Conservation (phyloP, 331 rosid genomes). For the Malus hybrid region DNA sequence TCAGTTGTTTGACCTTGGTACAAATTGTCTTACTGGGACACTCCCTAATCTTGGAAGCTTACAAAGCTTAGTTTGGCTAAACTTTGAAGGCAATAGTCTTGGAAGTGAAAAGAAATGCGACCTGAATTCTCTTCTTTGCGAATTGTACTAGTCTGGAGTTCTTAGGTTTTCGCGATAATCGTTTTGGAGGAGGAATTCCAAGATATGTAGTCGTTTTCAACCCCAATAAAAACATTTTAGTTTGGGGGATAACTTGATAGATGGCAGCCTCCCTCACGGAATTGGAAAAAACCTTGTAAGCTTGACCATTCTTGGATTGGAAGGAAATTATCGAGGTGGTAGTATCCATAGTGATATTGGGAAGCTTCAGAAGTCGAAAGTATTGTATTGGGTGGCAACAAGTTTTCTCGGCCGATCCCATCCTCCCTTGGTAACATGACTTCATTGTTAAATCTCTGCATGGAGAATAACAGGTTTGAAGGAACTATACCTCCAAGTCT, state of each 20-base stretch:
- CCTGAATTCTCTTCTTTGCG: slow-evolving; percentile 24
- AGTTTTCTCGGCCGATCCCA: background rate
- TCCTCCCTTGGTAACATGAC: background rate
- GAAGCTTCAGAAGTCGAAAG: background rate
- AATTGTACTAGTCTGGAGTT: slow-evolving; percentile 32
- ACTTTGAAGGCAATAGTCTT: slow-evolving; percentile 29
- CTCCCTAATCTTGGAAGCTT: slow-evolving; percentile 39
- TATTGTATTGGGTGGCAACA: background rate
- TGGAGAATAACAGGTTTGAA: background rate
- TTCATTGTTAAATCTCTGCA: background rate
- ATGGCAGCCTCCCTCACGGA: slow-evolving; percentile 2
- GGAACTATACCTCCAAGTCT: slow-evolving; percentile 14
- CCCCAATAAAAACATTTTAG: background rate
- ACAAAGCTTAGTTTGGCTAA: slow-evolving; percentile 10
- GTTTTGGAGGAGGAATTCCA: background rate
- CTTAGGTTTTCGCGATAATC: slow-evolving; percentile 10
- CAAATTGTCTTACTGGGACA: slow-evolving; percentile 27
- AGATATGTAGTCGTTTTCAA: slow-evolving; percentile 24
- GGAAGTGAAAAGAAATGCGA: slow-evolving; percentile 27
- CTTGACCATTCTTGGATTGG: background rate
- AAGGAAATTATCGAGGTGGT: background rate
- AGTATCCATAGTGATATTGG: background rate
- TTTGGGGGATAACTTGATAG: slow-evolving; percentile 5
- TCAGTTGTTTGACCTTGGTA: slow-evolving; percentile 20
- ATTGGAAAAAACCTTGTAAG: background rate